Evolutionary conservation across 805 yeast genomes (phyloP).

Genomic region (Wickerhamiella nectarea): DNA sequence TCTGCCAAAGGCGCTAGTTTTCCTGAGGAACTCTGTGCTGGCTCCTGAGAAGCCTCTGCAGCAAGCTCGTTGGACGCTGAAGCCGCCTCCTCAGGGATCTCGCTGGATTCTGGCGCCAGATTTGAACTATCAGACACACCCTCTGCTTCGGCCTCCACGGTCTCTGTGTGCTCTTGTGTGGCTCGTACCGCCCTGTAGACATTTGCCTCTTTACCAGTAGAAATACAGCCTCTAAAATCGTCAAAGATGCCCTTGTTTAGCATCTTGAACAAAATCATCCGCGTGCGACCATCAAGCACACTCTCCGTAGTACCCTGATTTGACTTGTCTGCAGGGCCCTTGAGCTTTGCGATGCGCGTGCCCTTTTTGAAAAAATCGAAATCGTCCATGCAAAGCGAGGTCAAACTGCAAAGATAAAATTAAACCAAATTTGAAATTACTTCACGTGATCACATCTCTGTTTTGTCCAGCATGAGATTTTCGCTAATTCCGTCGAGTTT

Average conservation of each 20-base stretch:
- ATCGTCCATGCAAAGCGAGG: not conserved
- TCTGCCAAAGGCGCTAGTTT: no score
- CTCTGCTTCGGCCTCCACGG: no score
- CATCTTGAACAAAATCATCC: slow-evolving; percentile 66
- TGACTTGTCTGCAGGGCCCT: slow-evolving; percentile 47
- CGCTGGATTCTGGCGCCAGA: no score
- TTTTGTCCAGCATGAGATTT: slow-evolving; percentile 2
- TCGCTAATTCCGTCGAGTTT: slow-evolving; percentile 36
- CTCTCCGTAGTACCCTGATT: slow-evolving; percentile 95
- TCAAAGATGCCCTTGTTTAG: slow-evolving; percentile 74
- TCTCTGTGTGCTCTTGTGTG: slow-evolving; percentile 1
- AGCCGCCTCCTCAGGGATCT: no score
- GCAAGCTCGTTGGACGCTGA: no score
- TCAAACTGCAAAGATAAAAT: not conserved
- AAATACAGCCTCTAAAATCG: slow-evolving; percentile 80
- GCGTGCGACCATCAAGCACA: slow-evolving; percentile 88
- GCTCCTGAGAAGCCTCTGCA: no score
- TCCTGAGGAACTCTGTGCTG: no score
- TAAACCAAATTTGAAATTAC: not conserved
- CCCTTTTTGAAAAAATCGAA: slow-evolving; percentile 19
- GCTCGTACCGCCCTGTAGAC: slow-evolving; percentile 63
- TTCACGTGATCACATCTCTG: not conserved
- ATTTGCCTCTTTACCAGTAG: slow-evolving; percentile 98
- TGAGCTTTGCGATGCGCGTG: slow-evolving; percentile 18
- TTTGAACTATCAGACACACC: no score